Conservation (phyloP, 305 asterid species). For the Solanum hybrid region DNA sequence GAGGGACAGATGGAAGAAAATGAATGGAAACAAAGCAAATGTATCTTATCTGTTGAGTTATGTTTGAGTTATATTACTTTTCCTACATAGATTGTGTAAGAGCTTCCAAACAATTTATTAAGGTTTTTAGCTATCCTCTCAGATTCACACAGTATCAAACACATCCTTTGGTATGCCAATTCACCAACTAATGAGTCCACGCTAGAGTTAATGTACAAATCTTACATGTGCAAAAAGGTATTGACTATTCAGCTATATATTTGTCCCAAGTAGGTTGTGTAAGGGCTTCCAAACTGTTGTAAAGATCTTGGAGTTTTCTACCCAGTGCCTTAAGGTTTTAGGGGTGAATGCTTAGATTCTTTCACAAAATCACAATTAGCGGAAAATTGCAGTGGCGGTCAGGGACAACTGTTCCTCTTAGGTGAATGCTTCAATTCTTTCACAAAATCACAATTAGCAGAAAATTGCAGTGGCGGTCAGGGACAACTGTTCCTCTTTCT, state of each 20-base stretch:
- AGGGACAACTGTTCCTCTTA: neutral
- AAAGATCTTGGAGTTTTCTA: neutral
- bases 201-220: neutral
- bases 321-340: neutral
- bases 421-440: neutral
- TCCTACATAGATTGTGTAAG: neutral
- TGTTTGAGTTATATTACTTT: neutral
- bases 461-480: neutral
- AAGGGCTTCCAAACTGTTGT: neutral
- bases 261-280: neutral
- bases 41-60: neutral
- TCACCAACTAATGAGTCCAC: neutral
- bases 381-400: neutral
- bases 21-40: neutral
- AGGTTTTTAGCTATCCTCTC: neutral
- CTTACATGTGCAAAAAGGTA: neutral
- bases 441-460: neutral
- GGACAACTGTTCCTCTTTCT: neutral
- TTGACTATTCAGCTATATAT: neutral
- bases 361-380: neutral
- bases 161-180: neutral
- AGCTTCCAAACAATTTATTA: neutral
- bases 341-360: neutral
- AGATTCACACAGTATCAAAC: neutral
- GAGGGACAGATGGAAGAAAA: neutral